These are phyloP conservation scores for Fusarium sp. DNA, from an alignment of 2,329 filamentous ascomycete species.

Conservation along the genomic window DNA sequence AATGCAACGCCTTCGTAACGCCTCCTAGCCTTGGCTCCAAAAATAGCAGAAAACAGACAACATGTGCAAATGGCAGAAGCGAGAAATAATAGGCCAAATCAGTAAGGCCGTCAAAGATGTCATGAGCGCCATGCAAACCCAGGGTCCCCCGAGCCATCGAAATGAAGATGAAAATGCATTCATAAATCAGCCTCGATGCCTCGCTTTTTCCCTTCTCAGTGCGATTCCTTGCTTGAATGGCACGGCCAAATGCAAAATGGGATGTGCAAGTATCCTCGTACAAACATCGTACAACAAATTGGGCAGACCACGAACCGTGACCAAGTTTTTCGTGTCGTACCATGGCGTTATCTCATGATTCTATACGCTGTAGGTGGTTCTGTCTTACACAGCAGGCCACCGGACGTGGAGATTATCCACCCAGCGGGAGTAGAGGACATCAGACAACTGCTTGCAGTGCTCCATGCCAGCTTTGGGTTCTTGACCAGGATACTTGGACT, in stretches of 20 bases:
- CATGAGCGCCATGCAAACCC: constrained; percentile 27
- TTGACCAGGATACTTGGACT: constrained; percentile 67
- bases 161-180: constrained; percentile 22
- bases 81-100: constrained; percentile 7
- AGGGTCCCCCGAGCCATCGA: background rate
- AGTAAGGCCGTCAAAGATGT: constrained; percentile 37
- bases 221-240: background rate
- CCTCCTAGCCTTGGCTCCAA: constrained; percentile 25
- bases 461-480: constrained; percentile 81
- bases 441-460: constrained; percentile 88
- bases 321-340: background rate
- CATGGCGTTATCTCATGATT: background rate
- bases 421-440: constrained; percentile 93
- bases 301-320: background rate
- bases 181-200: constrained; percentile 8
- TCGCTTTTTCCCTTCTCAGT: constrained; percentile 8
- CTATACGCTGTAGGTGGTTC: background rate
- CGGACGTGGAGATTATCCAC: constrained; percentile 81
- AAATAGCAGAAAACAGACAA: constrained; percentile 26
- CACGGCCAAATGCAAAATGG: constrained; percentile 25
- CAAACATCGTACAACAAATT: constrained; percentile 20
- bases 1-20: constrained; percentile 23
- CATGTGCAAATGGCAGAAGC: constrained; percentile 4
- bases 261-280: constrained; percentile 16
- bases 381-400: constrained; percentile 65